Percentiles rank a stretch among this genome's conserved stretches.
phyloP scores from a whole-genome alignment of 352 stramenopile genomes.

The Globisporangium nodosum region DNA sequence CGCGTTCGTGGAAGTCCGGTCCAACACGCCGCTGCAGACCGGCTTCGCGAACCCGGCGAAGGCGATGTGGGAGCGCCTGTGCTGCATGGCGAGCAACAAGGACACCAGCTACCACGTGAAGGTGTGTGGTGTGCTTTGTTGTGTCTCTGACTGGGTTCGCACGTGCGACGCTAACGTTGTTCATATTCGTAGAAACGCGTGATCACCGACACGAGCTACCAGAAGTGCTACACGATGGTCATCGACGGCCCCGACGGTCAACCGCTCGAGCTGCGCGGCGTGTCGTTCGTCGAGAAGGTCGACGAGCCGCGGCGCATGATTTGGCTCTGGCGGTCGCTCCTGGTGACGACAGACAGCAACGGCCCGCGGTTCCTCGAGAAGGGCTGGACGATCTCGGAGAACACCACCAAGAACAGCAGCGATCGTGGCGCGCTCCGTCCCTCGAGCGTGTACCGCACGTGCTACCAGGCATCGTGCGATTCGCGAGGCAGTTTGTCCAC shows the following conservation, averaged over 20 bases:
- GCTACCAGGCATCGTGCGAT: conserved; percentile 12
- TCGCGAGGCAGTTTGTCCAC: not conserved
- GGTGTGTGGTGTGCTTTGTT: not conserved
- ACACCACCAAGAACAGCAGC: not conserved
- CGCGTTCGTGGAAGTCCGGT: conserved; percentile 8
- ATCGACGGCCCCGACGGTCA: conserved; percentile 5
- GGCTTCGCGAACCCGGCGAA: conserved; percentile 8
- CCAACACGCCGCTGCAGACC: conserved; percentile 6
- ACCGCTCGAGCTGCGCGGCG: conserved; percentile 5
- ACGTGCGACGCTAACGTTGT: no score
- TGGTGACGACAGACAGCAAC: not conserved
- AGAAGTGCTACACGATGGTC: conserved; percentile 15
- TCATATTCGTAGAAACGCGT: conserved; percentile 11
- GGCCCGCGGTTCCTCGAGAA: conserved; percentile 9
- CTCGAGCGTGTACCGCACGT: conserved; percentile 4
- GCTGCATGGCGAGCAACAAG: conserved; percentile 8
- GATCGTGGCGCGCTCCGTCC: not conserved
- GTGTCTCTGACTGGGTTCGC: not conserved
- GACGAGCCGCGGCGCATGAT: conserved; percentile 7
- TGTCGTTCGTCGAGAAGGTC: conserved; percentile 5
- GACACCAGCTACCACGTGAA: conserved; percentile 13
- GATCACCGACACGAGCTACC: conserved; percentile 5
- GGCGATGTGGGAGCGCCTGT: conserved; percentile 3
- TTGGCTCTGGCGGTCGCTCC: conserved; percentile 1
- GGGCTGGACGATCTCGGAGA: conserved; percentile 10